Conservation (phyloP, 164 flowering plant genomes). For the Protea cynaroides region DNA sequence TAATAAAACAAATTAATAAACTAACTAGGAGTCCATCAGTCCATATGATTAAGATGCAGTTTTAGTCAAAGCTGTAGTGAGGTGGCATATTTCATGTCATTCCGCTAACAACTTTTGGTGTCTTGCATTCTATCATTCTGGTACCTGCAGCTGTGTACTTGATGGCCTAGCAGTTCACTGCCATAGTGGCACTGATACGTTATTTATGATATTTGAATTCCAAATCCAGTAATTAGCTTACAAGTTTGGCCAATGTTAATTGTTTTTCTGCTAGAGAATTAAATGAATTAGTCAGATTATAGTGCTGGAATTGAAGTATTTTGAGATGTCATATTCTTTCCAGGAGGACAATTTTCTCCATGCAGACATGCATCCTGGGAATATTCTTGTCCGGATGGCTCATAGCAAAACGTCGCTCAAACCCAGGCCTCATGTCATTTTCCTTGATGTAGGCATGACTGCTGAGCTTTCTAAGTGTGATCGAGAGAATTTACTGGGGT, state of each 20-base stretch:
- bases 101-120: too few species aligned
- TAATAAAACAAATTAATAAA: too few species aligned
- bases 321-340: constrained; percentile 5
- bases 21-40: too few species aligned
- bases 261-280: background rate
- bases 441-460: constrained; percentile 85
- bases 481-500: constrained; percentile 46
- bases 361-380: constrained; percentile 91
- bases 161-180: too few species aligned
- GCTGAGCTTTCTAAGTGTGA: constrained; percentile 71
- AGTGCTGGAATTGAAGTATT: background rate
- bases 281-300: background rate
- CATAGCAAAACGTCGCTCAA: constrained; percentile 35
- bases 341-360: constrained; percentile 89
- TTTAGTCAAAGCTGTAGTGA: too few species aligned
- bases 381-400: constrained; percentile 59
- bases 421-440: constrained; percentile 61
- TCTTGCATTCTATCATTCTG: too few species aligned
- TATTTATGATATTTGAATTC: background rate
- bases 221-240: background rate
- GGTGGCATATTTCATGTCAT: too few species aligned
- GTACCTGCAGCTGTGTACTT: too few species aligned
- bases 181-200: background rate
- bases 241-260: background rate
- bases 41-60: too few species aligned